Conservation (phyloP, 139 green algal genomes). For the Zygnema circumcarinatum region DNA sequence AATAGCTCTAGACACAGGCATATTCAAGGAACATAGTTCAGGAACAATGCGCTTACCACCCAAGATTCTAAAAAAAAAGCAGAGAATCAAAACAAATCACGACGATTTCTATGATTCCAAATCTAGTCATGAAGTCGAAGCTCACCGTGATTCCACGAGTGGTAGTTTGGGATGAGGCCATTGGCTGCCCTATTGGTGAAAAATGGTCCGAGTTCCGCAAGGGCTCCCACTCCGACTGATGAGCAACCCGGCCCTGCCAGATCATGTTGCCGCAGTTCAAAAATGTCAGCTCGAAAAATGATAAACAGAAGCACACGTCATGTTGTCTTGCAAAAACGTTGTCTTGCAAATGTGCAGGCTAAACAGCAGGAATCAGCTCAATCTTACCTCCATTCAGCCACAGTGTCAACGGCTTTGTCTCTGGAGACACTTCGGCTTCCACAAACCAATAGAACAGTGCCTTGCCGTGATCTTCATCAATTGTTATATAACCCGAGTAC, state of each 20-base stretch:
- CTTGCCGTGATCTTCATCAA: slow-evolving; percentile 74
- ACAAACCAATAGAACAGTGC: slow-evolving; percentile 62
- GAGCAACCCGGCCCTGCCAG: slow-evolving; percentile 80
- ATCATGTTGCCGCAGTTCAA: neutral
- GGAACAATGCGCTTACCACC: neutral
- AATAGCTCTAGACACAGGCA: too few species aligned
- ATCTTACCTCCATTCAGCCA: slow-evolving; percentile 55
- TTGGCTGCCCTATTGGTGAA: slow-evolving; percentile 40
- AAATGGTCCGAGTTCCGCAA: slow-evolving; percentile 84
- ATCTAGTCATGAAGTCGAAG: too few species aligned
- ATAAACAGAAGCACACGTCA: too few species aligned
- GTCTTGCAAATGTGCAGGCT: too few species aligned
- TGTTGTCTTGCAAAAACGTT: too few species aligned
- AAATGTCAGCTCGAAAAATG: slow-evolving; percentile 2
- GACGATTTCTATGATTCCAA: too few species aligned
- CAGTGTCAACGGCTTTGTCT: slow-evolving; percentile 42
- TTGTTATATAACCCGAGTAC: slow-evolving; percentile 76
- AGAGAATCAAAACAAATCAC: too few species aligned
- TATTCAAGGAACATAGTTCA: neutral
- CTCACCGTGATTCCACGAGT: slow-evolving; percentile 32
- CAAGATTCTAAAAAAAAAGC: neutral
- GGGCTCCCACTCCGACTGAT: slow-evolving; percentile 71
- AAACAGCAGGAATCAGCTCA: too few species aligned
- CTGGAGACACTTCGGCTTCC: slow-evolving; percentile 12
- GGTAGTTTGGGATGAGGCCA: slow-evolving; percentile 8